Conservation (phyloP, 169 alveolate genomes). For the Theileria sp. region DNA sequence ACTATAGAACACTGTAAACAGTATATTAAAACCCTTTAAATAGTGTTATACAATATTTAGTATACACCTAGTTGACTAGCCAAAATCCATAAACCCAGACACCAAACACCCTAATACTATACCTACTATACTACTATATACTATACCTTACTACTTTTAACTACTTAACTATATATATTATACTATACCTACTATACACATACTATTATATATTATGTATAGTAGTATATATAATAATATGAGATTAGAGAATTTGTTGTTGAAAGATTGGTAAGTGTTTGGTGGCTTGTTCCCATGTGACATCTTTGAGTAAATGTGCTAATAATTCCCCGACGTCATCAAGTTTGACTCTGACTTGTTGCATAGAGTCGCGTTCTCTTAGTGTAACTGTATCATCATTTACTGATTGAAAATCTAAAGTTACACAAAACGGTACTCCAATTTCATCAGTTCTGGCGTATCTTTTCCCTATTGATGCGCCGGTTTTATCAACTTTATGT, state of each 20-base stretch:
- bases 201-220: not conserved
- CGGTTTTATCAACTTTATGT: conserved; percentile 89
- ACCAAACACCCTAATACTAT: no score
- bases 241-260: conserved; percentile 43
- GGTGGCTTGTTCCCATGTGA: conserved; percentile 73
- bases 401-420: conserved; percentile 92
- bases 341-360: conserved; percentile 87
- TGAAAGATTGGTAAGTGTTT: conserved; percentile 64
- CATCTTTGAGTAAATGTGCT: conserved; percentile 49
- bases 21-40: no score
- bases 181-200: no score
- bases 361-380: conserved; percentile 92
- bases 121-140: no score
- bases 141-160: no score
- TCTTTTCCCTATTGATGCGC: conserved; percentile 91
- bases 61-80: no score
- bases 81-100: no score
- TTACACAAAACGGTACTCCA: conserved; percentile 97
- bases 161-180: no score
- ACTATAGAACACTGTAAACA: no score
- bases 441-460: conserved; percentile 98
- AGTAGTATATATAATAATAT: conserved; percentile 14
- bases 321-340: conserved; percentile 65
- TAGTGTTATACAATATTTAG: no score
- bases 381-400: conserved; percentile 92